These are phyloP conservation scores for Talaromyces funiculosus DNA, from an alignment of 2,329 filamentous ascomycete genomes.

Conservation along the genomic window DNA sequence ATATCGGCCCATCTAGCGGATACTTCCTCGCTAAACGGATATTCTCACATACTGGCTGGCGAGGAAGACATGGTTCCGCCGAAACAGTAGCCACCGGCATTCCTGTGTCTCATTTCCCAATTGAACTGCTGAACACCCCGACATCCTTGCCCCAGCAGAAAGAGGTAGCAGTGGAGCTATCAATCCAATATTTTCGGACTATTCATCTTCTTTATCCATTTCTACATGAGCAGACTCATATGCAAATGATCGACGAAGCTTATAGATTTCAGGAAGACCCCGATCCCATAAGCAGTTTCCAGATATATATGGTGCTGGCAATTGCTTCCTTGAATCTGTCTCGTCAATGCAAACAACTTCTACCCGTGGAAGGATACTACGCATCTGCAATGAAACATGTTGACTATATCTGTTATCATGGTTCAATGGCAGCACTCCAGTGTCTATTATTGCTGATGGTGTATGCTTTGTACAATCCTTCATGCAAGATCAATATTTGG, in stretches of 20 bases:
- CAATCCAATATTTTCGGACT: constrained; percentile 45
- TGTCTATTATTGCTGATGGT: constrained; percentile 41
- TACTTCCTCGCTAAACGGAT: constrained; percentile 50
- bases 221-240: constrained; percentile 43
- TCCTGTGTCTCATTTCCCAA: constrained; percentile 20
- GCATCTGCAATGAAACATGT: constrained; percentile 45
- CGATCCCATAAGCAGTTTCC: constrained; percentile 37
- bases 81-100: constrained; percentile 5
- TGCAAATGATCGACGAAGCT: constrained; percentile 29
- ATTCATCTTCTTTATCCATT: constrained; percentile 49
- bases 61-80: constrained; percentile 15
- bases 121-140: constrained; percentile 26
- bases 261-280: constrained; percentile 25
- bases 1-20: constrained; percentile 53
- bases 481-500: constrained; percentile 48
- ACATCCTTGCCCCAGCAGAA: constrained; percentile 24
- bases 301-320: constrained; percentile 51
- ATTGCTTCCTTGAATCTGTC: constrained; percentile 46
- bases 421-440: constrained; percentile 47
- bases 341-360: constrained; percentile 37
- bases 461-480: constrained; percentile 49
- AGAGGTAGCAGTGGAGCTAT: constrained; percentile 39
- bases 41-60: constrained; percentile 35
- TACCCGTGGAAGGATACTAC: constrained; percentile 48
- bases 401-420: constrained; percentile 44